Evolutionary conservation across 768 basidiomycete species (phyloP).

Genomic region (Macrolepiota dolichaula): DNA sequence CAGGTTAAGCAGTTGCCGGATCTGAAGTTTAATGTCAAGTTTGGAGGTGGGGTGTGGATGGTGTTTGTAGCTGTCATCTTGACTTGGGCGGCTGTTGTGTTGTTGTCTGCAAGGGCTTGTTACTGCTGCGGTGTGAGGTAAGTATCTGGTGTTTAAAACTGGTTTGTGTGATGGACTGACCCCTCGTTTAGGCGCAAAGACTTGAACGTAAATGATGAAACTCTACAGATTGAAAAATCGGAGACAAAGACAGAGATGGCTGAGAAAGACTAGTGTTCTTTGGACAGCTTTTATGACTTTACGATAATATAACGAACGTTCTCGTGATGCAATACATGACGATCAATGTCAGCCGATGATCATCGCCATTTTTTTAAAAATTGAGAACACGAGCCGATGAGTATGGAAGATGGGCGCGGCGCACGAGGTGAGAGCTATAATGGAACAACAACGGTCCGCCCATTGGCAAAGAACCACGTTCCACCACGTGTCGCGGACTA

Average conservation of each 20-base stretch:
- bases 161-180: too few relatives aligned
- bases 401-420: too few relatives aligned
- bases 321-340: background rate
- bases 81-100: conserved; percentile 58
- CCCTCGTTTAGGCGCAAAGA: conserved; percentile 1
- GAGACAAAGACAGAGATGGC: too few relatives aligned
- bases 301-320: background rate
- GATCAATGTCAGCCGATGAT: background rate
- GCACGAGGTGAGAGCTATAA: too few relatives aligned
- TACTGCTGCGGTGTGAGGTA: conserved; percentile 60
- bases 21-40: conserved; percentile 42
- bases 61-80: conserved; percentile 50
- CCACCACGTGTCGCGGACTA: too few relatives aligned
- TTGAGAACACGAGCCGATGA: too few relatives aligned
- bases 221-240: too few relatives aligned
- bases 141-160: too few relatives aligned
- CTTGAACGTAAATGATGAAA: background rate
- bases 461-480: too few relatives aligned
- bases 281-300: background rate
- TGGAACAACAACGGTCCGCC: too few relatives aligned
- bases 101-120: conserved; percentile 61
- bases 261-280: background rate
- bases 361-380: too few relatives aligned
- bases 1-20: conserved; percentile 37
- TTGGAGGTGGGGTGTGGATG: conserved; percentile 77